Evolutionary conservation across 768 basidiomycete genomes (phyloP).

Genomic region (Auricularia auricula-judae): DNA sequence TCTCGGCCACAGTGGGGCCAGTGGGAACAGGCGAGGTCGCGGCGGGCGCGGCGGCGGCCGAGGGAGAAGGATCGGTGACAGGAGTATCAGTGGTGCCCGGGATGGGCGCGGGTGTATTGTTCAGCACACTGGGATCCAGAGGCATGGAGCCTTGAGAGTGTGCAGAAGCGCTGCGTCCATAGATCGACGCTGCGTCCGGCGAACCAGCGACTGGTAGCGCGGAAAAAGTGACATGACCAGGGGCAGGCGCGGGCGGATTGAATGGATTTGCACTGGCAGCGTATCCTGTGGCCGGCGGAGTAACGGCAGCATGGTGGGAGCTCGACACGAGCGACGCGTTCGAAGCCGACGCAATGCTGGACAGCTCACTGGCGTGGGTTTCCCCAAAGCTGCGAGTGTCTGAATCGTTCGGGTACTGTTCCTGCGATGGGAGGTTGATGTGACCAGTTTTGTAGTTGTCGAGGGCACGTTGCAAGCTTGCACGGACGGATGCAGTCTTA

Average conservation of each 20-base stretch:
- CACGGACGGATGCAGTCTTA: conserved; percentile 57
- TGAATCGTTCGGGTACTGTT: conserved; percentile 50
- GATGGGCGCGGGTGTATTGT: conserved; percentile 16
- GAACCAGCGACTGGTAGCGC: neutral
- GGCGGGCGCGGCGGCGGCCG: neutral
- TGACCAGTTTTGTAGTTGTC: conserved; percentile 69
- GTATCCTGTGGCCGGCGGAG: conserved; percentile 18
- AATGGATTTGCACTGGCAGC: no score
- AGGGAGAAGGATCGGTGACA: conserved; percentile 17
- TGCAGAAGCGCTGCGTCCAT: neutral
- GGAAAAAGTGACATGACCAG: conserved; percentile 12
- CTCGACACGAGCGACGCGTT: conserved; percentile 15
- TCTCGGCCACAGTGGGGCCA: conserved; percentile 64
- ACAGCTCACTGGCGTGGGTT: conserved; percentile 68
- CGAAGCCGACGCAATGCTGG: conserved; percentile 18
- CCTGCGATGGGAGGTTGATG: conserved; percentile 23
- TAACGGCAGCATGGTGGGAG: conserved; percentile 32
- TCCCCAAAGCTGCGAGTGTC: conserved; percentile 79
- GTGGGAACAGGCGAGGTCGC: conserved; percentile 6
- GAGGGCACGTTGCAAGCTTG: conserved; percentile 64
- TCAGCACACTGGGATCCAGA: conserved; percentile 15
- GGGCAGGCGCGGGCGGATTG: conserved; percentile 4
- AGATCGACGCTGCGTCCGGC: no score
- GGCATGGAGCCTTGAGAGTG: conserved; percentile 1
- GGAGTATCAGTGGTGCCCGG: conserved; percentile 11